Evolutionary conservation across 192 early-diverging fungal genomes (phyloP), one percentile per base, ranked within the genome.

Genomic region (Umbelopsis sp.): DNA sequence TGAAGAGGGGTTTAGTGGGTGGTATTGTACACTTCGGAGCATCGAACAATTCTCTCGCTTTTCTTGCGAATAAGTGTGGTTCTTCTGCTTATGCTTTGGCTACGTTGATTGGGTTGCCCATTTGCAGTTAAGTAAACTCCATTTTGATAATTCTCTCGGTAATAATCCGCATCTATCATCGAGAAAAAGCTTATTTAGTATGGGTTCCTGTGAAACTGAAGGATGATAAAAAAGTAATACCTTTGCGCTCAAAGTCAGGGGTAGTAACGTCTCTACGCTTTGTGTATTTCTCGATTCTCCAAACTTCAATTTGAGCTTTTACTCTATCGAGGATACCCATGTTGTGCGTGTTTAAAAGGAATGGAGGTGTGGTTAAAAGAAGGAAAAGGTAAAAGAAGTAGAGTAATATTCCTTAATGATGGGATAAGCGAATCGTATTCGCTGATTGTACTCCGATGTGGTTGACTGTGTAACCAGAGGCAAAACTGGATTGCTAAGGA

Each of bases 231-330:
- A 13, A 35, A 46, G 5, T 16, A 3, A 58, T 55, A 73, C 71
- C 71, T 73, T 67, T 73, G 20, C 67, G 71, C 46, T 73, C 71
- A 47, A 73, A 73, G 53, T 73, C 66, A 46, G 66, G 66, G 15
- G 71, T 53, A 16, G 41, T 46, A n/a, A 73, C 46, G 27, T 66
- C 65, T 73, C 71, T 52, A n/a, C 71, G 65, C 35, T 73, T 73
- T 1, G 71, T 73, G 23, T 73, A 73, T 55, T 73, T 73, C 23
- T 73, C 71, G 21, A 73, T 73, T 55, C 45, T 73, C 71, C 71
- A 73, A 25, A 73, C 67, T 61, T 73, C 71, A 15, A 67, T 51
- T 30, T 67, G 64, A 8, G 71, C 48, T 47, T 73, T 73, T 13
- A 73, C 23, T 68, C 46, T 73, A 30, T 73, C 71, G 10, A 73